phyloP scores from a whole-genome alignment of 805 yeast species.

The Candida sakaeoensis region DNA sequence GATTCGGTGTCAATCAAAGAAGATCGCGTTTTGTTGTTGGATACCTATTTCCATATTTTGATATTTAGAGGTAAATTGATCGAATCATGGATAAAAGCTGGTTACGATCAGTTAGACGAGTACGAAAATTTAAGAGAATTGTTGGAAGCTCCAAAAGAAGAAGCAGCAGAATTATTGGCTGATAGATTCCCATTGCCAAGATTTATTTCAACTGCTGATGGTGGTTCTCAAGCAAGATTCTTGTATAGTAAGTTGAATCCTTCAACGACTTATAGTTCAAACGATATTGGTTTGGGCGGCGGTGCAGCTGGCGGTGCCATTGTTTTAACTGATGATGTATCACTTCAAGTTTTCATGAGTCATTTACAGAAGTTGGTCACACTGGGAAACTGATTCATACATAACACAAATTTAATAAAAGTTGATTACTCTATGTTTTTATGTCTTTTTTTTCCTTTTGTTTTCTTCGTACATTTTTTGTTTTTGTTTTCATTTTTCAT shows the following conservation, averaged over 20 bases:
- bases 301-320: slow-evolving; percentile 64
- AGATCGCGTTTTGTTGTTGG: slow-evolving; percentile 81
- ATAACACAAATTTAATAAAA: background rate
- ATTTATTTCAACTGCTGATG: slow-evolving; percentile 95
- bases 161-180: slow-evolving; percentile 85
- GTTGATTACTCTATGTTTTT: background rate
- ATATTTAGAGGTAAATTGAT: slow-evolving; percentile 94
- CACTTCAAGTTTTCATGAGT: slow-evolving; percentile 90
- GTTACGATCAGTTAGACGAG: slow-evolving; percentile 88
- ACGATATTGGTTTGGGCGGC: slow-evolving; percentile 43
- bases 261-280: slow-evolving; percentile 72
- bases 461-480: too few relatives aligned
- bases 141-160: slow-evolving; percentile 84
- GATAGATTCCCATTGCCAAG: slow-evolving; percentile 98
- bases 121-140: slow-evolving; percentile 84
- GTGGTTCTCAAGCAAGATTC: slow-evolving; percentile 98
- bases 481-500: too few relatives aligned
- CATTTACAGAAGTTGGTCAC: slow-evolving; percentile 93
- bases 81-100: slow-evolving; percentile 94
- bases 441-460: background rate
- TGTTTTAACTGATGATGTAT: slow-evolving; percentile 94
- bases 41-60: slow-evolving; percentile 94
- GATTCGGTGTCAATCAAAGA: slow-evolving; percentile 92
- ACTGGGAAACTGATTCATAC: slow-evolving; percentile 20
- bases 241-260: slow-evolving; percentile 93